These are phyloP conservation scores for Gliomastix tumulicola DNA, from an alignment of 2,329 filamentous ascomycete species.

Conservation along the genomic window DNA sequence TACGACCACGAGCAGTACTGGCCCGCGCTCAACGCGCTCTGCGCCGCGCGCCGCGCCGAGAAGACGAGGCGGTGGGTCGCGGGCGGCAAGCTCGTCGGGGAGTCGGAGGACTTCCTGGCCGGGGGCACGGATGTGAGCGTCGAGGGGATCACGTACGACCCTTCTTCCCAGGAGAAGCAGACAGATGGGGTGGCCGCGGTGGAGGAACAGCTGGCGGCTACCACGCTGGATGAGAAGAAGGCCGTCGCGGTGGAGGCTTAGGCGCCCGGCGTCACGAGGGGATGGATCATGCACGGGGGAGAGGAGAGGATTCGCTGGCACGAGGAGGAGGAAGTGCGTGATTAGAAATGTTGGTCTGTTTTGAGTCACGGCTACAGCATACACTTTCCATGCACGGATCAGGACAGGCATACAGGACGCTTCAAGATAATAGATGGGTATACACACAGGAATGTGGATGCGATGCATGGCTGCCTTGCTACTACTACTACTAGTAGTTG, in stretches of 20 bases:
- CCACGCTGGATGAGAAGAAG: slow-evolving; percentile 11
- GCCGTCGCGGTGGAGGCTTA: slow-evolving; percentile 1
- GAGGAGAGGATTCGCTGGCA: too few relatives aligned
- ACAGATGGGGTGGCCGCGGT: slow-evolving; percentile 5
- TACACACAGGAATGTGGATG: too few relatives aligned
- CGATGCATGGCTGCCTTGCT: too few relatives aligned
- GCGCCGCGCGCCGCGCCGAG: slow-evolving; percentile 55
- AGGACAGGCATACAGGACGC: too few relatives aligned
- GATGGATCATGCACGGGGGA: too few relatives aligned
- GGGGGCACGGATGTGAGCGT: slow-evolving; percentile 41
- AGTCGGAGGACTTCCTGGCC: slow-evolving; percentile 80
- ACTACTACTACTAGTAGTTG: too few relatives aligned
- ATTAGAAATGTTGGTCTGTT: too few relatives aligned
- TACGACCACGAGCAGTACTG: slow-evolving; percentile 89
- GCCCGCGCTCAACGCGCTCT: slow-evolving; percentile 73
- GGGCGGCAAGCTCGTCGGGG: slow-evolving; percentile 75
- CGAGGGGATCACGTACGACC: slow-evolving; percentile 20
- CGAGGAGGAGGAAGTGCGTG: too few relatives aligned
- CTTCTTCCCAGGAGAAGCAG: slow-evolving; percentile 3
- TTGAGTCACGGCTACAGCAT: too few relatives aligned
- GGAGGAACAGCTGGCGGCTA: slow-evolving; percentile 17
- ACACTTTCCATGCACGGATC: too few relatives aligned
- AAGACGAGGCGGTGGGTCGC: slow-evolving; percentile 67
- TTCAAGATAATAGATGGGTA: too few relatives aligned
- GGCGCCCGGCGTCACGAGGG: too few relatives aligned